These are phyloP conservation scores for Apostasia ramifera DNA, from an alignment of 106 monocot species.

Conservation along the genomic window DNA sequence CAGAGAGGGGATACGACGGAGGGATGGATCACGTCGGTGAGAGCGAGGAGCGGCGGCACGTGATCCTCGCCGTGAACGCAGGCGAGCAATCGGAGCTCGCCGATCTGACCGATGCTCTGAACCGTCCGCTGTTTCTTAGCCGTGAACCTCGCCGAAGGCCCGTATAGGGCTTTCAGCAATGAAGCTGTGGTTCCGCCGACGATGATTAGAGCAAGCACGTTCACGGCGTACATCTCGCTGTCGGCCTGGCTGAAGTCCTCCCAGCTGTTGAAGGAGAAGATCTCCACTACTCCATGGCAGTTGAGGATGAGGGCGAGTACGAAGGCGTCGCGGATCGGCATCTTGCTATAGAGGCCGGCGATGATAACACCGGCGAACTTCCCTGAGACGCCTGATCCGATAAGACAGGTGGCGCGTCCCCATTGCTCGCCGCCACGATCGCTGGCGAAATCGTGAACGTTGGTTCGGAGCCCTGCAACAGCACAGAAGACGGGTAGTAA, in stretches of 20 bases:
- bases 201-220: constrained; percentile 14
- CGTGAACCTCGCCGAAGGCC: constrained; percentile 21
- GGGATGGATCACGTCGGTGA: constrained; percentile 32
- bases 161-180: constrained; percentile 27
- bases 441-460: not conserved
- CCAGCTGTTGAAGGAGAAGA: constrained; percentile 30
- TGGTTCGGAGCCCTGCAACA: constrained; percentile 4
- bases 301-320: constrained; percentile 41
- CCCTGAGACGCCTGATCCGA: constrained; percentile 4
- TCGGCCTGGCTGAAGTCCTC: constrained; percentile 17
- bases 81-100: constrained; percentile 49
- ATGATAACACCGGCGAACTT: constrained; percentile 30
- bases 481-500: constrained; percentile 20
- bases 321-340: constrained; percentile 29
- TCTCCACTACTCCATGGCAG: constrained; percentile 42
- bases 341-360: constrained; percentile 26
- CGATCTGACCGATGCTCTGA: constrained; percentile 7
- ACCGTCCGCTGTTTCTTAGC: constrained; percentile 30
- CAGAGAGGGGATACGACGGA: constrained; percentile 20
- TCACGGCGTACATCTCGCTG: constrained; percentile 15
- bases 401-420: not conserved
- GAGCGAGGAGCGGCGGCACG: constrained; percentile 34
- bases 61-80: constrained; percentile 44
- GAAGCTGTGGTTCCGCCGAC: constrained; percentile 16
- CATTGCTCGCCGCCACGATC: not conserved